Evolutionary conservation across 768 basidiomycete genomes (phyloP), one percentile per base, ranked within the genome.

Genomic region (Lentinula edodes): DNA sequence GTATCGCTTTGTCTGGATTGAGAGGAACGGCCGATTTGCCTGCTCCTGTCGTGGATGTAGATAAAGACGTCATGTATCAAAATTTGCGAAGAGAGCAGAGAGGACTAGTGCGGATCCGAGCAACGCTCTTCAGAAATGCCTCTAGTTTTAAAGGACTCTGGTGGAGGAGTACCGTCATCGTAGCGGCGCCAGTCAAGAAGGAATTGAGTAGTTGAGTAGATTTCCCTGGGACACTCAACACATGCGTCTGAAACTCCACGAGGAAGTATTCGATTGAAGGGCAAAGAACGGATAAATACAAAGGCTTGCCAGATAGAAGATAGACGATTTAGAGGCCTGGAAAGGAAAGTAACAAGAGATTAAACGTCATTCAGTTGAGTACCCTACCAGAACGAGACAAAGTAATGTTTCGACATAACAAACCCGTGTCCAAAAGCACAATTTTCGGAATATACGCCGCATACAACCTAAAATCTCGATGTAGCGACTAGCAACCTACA

Each of bases 1-100:
- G 71, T 52, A 74, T 61, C 18, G 63, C 62, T 52, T 69, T 70
- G 63, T 75, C 69, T 18, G 66, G 67, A 61, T 63, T 61, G n/a
- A 56, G 48, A 20, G 63, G 18, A 10, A 12, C 34, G 10, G 5
- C n/a, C 15, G 20, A 15, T 48, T 48, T 23, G 46, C 46, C n/a
- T 0, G 46, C 8, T 20, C 46, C n/a, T 23, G 23, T 48, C 46
- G 20, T 23, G 46, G 46, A 48, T 18, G 6, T 12, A 46, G 45
- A 46, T 10, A 20, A 48, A 20, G 46, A 48, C 12, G 18, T n/a
- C 46, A 48, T 9, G 46, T 48, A 48, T 48, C 46, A 5, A 23
- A 10, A 10, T 9, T 20, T 48, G 18, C 23, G 46, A 9, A 48
- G 46, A 8, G 20, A 28, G 20, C 23, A 23, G 4, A n/a, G n/a